These are phyloP conservation scores for Thozetella sp. DNA, from an alignment of 495 filamentous ascomycete genomes.

Conservation along the genomic window DNA sequence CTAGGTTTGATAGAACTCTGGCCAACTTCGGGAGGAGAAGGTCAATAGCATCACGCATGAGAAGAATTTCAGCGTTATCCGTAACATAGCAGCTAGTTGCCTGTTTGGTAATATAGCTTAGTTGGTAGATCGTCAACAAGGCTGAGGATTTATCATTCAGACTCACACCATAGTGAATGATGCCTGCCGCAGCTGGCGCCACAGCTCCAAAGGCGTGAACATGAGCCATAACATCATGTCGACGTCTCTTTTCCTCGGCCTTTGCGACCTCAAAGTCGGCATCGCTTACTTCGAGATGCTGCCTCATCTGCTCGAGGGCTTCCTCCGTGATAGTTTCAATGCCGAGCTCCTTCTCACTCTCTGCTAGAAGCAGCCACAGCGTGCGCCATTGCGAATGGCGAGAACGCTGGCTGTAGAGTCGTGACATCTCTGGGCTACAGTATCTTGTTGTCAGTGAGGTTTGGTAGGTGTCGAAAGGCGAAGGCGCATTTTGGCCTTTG, in stretches of 20 bases:
- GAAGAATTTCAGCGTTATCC: slow-evolving; percentile 89
- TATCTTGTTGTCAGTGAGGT: slow-evolving; percentile 76
- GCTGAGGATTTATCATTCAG: background rate
- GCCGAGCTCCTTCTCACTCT: slow-evolving; percentile 74
- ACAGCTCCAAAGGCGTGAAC: slow-evolving; percentile 71
- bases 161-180: slow-evolving; percentile 73
- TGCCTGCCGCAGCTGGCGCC: slow-evolving; percentile 81
- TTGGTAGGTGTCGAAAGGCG: slow-evolving; percentile 25
- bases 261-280: slow-evolving; percentile 76
- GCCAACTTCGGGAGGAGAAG: slow-evolving; percentile 85
- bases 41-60: slow-evolving; percentile 73
- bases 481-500: background rate
- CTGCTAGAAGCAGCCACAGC: slow-evolving; percentile 84
- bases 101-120: slow-evolving; percentile 5
- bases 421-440: slow-evolving; percentile 60
- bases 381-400: slow-evolving; percentile 78
- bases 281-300: slow-evolving; percentile 72
- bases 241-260: slow-evolving; percentile 64
- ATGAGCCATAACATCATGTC: slow-evolving; percentile 58
- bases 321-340: slow-evolving; percentile 65
- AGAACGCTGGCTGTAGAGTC: slow-evolving; percentile 70
- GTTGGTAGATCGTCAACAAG: slow-evolving; percentile 4
- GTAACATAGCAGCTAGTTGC: slow-evolving; percentile 52
- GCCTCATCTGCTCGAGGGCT: slow-evolving; percentile 74
- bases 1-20: slow-evolving; percentile 79